Evolutionary conservation across 2,329 filamentous ascomycete species (phyloP), one percentile per base, ranked within the genome.

Genomic region (Teratosphaeriaceae sp.): DNA sequence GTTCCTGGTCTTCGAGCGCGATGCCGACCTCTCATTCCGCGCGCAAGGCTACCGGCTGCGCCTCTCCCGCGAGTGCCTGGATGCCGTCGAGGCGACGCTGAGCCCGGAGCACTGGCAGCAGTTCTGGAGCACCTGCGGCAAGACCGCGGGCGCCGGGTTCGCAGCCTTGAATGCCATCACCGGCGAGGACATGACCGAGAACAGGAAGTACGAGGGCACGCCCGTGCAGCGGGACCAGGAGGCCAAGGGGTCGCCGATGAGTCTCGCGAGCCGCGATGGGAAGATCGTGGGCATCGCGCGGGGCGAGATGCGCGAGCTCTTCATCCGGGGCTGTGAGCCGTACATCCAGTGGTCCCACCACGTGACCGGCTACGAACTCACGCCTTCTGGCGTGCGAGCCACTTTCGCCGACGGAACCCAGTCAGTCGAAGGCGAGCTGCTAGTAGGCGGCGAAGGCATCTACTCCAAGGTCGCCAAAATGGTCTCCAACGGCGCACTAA

Each of bases 21-120:
- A 74, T 48, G 60, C 61, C n/a, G 68, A 64, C 2, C 60, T 72
- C n/a, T 57, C 67, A 1, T 79, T 78, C 51, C 78, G 79, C 34
- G 77, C 73, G 0, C 79, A 83, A 55, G 79, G 79, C 0, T 82
- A 83, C 60, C 65, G 79, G 2, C 65, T 82, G 5, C 74, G 79
- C 11, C 67, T 82, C 2, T 80, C 76, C 0, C 40, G 59, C 0
- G 69, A 78, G 50, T 78, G 78, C 0, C 65, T 82, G 1, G 72
- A 78, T 52, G 76, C 79, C 18, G 78, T 83, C 42, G 77, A 83
- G 50, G 67, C 72, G 0, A 78, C 76, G 0, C 72, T 83, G 2
- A 41, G 49, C 2, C 53, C 53, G 6, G 48, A 51, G 36, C 59
- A 54, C 0, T 82, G 71, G 55, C 50, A 69, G 27, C 67, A 59